A percentile compares a stretch with the other conserved stretches of the same genome.
Evolutionary conservation across 1,284 basidiomycete genomes (phyloP).

Genomic region (Sanghuangporus weigelae): DNA sequence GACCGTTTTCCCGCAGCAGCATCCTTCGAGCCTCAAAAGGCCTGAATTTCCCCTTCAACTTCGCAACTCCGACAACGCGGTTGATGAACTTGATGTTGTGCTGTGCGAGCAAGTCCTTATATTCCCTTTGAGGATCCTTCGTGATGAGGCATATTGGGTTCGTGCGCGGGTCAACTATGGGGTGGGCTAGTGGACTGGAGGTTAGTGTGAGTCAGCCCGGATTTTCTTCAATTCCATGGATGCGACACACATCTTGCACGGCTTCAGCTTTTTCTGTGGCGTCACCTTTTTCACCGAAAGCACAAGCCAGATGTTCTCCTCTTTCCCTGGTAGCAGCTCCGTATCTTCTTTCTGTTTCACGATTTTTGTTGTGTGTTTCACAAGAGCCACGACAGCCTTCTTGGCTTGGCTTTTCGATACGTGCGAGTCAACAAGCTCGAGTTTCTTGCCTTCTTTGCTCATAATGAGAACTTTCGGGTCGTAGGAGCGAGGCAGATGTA

Average conservation of each 20-base stretch:
- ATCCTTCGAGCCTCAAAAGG: conserved; percentile 86
- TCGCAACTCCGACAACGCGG: conserved; percentile 87
- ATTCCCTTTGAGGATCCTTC: conserved; percentile 94
- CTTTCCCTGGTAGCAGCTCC: conserved; percentile 75
- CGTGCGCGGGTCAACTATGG: conserved; percentile 76
- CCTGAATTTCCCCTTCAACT: conserved; percentile 91
- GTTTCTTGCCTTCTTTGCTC: neutral
- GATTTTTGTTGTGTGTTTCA: conserved; percentile 61
- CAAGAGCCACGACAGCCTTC: conserved; percentile 73
- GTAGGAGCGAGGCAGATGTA: neutral
- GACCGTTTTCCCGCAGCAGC: conserved; percentile 82
- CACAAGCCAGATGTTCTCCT: conserved; percentile 83
- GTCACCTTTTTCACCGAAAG: conserved; percentile 80
- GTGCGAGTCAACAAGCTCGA: conserved; percentile 57
- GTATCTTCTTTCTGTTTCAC: conserved; percentile 62
- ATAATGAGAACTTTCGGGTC: neutral
- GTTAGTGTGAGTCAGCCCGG: conserved; percentile 15
- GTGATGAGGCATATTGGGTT: conserved; percentile 85
- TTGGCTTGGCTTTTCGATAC: conserved; percentile 73
- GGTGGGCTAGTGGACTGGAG: conserved; percentile 70
- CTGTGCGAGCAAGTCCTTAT: conserved; percentile 85
- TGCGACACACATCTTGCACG: conserved; percentile 68
- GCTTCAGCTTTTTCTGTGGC: conserved; percentile 74
- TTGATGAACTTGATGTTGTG: conserved; percentile 84
- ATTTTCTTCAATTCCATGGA: neutral